Evolutionary conservation across 2,329 filamentous ascomycete species (phyloP).

Genomic region (Pyrenochaeta sp.): DNA sequence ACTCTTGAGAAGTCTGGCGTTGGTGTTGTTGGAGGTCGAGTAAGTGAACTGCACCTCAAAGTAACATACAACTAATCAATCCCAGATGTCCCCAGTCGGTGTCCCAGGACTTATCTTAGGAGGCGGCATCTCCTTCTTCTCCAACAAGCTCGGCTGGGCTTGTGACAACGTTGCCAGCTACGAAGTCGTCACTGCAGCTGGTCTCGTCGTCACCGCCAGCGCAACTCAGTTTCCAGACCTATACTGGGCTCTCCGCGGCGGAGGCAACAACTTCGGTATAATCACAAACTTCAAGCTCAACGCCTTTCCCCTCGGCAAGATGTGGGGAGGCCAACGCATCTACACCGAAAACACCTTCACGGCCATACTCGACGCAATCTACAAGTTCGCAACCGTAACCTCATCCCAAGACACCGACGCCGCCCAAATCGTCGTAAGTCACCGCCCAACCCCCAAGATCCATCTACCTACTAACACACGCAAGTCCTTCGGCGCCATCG

Average conservation of each 20-base stretch:
- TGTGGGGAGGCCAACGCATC: conserved; percentile 31
- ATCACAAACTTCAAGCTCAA: conserved; percentile 35
- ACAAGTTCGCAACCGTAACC: conserved; percentile 16
- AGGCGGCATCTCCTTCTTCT: conserved; percentile 31
- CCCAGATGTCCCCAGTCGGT: conserved; percentile 33
- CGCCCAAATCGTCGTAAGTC: conserved; percentile 28
- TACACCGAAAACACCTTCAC: conserved; percentile 17
- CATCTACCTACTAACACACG: conserved; percentile 2
- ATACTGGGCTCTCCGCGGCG: conserved; percentile 45
- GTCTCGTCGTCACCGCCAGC: conserved; percentile 11
- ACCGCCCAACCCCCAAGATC: too few relatives aligned
- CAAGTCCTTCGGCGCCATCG: conserved; percentile 5
- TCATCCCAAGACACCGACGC: conserved; percentile 31
- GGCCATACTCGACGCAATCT: conserved; percentile 19
- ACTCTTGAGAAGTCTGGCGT: conserved; percentile 31
- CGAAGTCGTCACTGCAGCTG: conserved; percentile 25
- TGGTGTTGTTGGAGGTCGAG: conserved; percentile 42
- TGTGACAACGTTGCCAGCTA: conserved; percentile 38
- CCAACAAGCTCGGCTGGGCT: conserved; percentile 30
- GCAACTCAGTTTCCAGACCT: conserved; percentile 45
- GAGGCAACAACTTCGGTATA: conserved; percentile 41
- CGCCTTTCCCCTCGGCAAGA: conserved; percentile 23
- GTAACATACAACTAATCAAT: conserved; percentile 5
- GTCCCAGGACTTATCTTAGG: conserved; percentile 38
- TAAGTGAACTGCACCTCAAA: conserved; percentile 13